Evolutionary conservation across 2,329 filamentous ascomycete species (phyloP), one percentile per base, ranked within the genome.

Genomic region (Metarhizium robertsii): DNA sequence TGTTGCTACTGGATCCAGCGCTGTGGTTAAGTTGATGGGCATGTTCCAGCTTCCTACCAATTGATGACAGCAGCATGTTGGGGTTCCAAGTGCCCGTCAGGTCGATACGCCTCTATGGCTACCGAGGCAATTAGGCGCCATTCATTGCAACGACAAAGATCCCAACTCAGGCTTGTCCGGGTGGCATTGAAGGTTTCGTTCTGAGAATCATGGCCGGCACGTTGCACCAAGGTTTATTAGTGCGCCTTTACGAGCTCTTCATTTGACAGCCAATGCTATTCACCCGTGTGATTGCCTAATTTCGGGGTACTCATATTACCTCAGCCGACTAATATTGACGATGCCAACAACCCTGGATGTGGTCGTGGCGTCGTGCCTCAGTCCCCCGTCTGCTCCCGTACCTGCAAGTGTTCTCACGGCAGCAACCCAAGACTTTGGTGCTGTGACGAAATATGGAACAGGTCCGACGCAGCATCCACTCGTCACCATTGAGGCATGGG

Each of bases 1-100:
- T 48, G 52, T 56, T 45, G 54, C 52, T 46, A 47, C 49, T 49
- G 48, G 53, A 57, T 56, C 57, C 55, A 53, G 50, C 53, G 46
- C 52, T 50, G 43, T 56, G 58, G 52, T 56, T 55, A 51, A 34
- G 49, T 52, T 55, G 53, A 30, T 47, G 30, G 20, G 48, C 36
- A 55, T 20, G 53, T 20, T 38, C 34, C 30, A 36, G 32, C 7
- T 50, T 49, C 25, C 47, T 34, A 14, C 38, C 40, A 29, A 52
- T 48, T 30, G 45, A 48, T 20, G 45, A 6, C 45, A 30, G 25
- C 43, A 46, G 6, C 43, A 46, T 46, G 43, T 25, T 6, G 18
- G 11, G 18, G 43, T 25, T n/a, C 11, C 13, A 48, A 18, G 14
- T 16, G 11, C 20, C 45, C 38, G 25, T 48, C 25, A 48, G 20